Evolutionary conservation across 495 filamentous ascomycete species (phyloP).

Genomic region (Pyronema omphalodes): DNA sequence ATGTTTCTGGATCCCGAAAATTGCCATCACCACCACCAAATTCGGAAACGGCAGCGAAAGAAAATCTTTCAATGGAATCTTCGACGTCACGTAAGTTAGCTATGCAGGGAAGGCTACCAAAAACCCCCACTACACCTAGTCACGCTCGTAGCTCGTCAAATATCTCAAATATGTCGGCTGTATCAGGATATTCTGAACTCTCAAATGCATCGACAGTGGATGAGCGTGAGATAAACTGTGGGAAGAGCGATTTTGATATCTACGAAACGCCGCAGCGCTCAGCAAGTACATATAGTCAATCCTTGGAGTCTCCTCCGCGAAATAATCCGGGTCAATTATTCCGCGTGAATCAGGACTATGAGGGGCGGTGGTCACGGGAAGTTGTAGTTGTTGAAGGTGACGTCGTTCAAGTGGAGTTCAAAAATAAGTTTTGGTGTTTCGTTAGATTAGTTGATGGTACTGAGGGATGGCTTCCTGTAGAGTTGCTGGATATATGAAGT

Average conservation of each 20-base stretch:
- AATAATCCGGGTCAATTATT: neutral
- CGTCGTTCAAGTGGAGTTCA: neutral
- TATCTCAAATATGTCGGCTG: neutral
- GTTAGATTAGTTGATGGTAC: neutral
- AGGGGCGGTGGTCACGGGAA: neutral
- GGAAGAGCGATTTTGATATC: neutral
- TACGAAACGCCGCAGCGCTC: neutral
- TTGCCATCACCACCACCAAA: too few relatives aligned
- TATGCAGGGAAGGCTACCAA: neutral
- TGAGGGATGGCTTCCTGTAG: neutral
- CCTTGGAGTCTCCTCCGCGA: neutral
- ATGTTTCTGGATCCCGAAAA: too few relatives aligned
- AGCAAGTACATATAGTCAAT: neutral
- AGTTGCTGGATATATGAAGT: neutral
- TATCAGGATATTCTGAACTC: neutral
- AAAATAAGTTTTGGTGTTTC: conserved; percentile 1
- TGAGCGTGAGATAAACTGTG: neutral
- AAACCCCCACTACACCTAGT: neutral
- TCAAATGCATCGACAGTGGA: neutral
- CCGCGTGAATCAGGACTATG: neutral
- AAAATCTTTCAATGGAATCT: too few relatives aligned
- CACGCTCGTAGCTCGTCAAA: neutral
- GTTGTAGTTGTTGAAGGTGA: neutral
- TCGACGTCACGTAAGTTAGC: neutral
- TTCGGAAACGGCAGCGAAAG: too few relatives aligned